A percentile compares a stretch with the other conserved stretches of the same genome.
Evolutionary conservation across 495 filamentous ascomycete genomes (phyloP).

Genomic region (Penicillium antarcticum): DNA sequence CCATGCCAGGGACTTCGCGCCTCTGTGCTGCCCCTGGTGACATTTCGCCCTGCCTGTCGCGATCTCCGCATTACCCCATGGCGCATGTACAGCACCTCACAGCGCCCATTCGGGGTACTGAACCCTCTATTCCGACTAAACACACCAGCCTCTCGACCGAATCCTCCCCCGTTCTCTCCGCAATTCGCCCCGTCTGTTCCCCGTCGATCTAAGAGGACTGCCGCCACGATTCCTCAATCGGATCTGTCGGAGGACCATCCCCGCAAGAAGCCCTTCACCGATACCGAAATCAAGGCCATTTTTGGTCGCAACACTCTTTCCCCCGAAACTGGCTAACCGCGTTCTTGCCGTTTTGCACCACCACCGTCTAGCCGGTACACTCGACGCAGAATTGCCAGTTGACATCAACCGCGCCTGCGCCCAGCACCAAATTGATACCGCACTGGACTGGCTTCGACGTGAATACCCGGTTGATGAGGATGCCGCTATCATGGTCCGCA

Average conservation of each 20-base stretch:
- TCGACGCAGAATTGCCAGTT: slow-evolving; percentile 50
- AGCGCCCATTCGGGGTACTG: slow-evolving; percentile 13
- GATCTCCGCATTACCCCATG: slow-evolving; percentile 22
- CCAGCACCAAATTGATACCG: slow-evolving; percentile 40
- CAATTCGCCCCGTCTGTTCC: neutral
- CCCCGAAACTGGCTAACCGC: slow-evolving; percentile 54
- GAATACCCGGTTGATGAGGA: slow-evolving; percentile 75
- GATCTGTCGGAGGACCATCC: slow-evolving; percentile 6
- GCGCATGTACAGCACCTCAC: slow-evolving; percentile 14
- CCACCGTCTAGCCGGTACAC: slow-evolving; percentile 70
- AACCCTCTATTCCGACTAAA: neutral
- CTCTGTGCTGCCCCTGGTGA: slow-evolving; percentile 20
- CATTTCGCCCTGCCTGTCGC: slow-evolving; percentile 12
- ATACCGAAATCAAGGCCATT: slow-evolving; percentile 55
- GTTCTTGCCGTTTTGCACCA: slow-evolving; percentile 69
- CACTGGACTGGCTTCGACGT: slow-evolving; percentile 64
- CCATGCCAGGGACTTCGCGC: slow-evolving; percentile 40
- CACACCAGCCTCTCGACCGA: neutral
- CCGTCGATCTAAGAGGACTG: slow-evolving; percentile 24
- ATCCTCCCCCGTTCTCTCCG: neutral
- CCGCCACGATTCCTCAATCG: slow-evolving; percentile 8
- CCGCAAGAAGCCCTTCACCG: slow-evolving; percentile 35
- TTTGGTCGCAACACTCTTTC: slow-evolving; percentile 58
- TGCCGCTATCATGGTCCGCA: slow-evolving; percentile 54
- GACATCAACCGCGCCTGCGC: slow-evolving; percentile 41